These are phyloP conservation scores for Cryptococcus sp. DNA, from an alignment of 1,284 basidiomycete genomes.

Conservation along the genomic window DNA sequence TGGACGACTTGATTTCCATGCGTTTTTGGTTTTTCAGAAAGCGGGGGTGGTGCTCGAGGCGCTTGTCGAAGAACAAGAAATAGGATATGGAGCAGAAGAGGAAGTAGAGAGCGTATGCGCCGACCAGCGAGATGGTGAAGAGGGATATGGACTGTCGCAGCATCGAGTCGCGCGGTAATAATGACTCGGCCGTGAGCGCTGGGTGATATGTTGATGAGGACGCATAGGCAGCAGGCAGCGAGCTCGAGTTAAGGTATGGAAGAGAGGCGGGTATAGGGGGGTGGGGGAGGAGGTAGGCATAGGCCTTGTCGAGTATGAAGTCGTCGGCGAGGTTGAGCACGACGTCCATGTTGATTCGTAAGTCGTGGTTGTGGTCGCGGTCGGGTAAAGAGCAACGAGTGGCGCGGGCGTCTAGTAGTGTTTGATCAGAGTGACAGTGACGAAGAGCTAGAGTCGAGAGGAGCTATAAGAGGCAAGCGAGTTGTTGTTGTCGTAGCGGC, in stretches of 20 bases:
- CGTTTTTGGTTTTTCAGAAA: conserved; percentile 83
- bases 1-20: conserved; percentile 75
- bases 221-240: conserved; percentile 31
- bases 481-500: neutral
- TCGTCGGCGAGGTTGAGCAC: conserved; percentile 73
- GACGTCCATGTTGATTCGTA: conserved; percentile 68
- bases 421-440: neutral
- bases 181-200: conserved; percentile 19
- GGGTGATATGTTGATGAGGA: conserved; percentile 29
- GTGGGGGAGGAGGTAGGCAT: conserved; percentile 71
- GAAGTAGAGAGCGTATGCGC: conserved; percentile 83
- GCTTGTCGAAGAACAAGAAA: conserved; percentile 86
- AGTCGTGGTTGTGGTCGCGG: too few relatives aligned
- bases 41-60: conserved; percentile 92
- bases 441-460: neutral
- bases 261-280: conserved; percentile 45
- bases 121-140: conserved; percentile 70
- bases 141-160: conserved; percentile 79
- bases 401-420: too few relatives aligned
- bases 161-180: conserved; percentile 67
- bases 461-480: neutral
- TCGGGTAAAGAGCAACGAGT: too few relatives aligned
- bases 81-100: conserved; percentile 82
- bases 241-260: conserved; percentile 32
- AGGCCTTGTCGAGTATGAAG: conserved; percentile 73